Base-by-base conservation (phyloP, 768 basidiomycete species). In the Amanita muscaria region DNA sequence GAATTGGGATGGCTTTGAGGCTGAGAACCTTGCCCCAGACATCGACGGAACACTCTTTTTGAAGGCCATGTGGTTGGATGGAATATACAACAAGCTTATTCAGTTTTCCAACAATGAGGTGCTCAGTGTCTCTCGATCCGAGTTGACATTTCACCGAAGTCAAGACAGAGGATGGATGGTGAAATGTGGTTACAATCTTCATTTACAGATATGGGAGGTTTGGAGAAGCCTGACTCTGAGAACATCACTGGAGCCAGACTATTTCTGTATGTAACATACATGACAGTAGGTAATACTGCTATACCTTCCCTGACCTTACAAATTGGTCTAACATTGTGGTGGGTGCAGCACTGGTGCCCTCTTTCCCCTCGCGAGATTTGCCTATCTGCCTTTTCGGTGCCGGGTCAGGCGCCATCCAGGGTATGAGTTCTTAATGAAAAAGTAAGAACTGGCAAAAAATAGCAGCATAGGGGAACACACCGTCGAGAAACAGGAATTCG, bases 401-500 rank as follows among this genome's bases (percentile, higher is more conserved):
- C 5, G 69, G 57, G 25, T 74, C 75, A 9, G 65, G 48, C 23
- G 63, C 59, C 32, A 69, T 64, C 67, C 70, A 78, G 39, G 72
- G 73, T 27, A 83, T 71, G 42, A 81, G 71, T 58, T 83, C 81
- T 83, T 30, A 7, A 6, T 51, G 5, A 2, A 22, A 14, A 31
- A 19, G 25, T 40, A 27, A 42, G 24, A 25, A 36, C 19, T 18
- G 12, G 12, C 35, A 42, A 19, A 15, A 25, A 46, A 14, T n/a
- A 31, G 18, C 14, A 37, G 10, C 30, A 36, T 29, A 21, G 22
- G 6, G 18, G 8, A 14, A n/a, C 63, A 12, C 51, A 85, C 86
- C 87, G 61, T 86, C 81, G 4, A 89, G 71, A 56, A 89, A 89
- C 36, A 82, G 56, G 53, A 84, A 88, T 50, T 89, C 87, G 39